Base-by-base conservation (phyloP, 78 protist genomes). In the Dictyostelium purpureum region DNA sequence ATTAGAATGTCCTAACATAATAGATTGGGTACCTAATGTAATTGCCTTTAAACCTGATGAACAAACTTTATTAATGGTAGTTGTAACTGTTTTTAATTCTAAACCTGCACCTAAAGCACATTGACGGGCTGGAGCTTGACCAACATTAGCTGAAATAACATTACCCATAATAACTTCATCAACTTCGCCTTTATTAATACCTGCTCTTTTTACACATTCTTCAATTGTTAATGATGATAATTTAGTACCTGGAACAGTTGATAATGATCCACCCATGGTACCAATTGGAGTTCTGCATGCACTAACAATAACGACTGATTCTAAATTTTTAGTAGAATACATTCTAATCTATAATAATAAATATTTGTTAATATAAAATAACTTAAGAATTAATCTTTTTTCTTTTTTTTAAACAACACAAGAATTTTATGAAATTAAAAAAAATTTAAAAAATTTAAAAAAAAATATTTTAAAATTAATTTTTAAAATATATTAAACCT, bases 21-120 rank as follows among this genome's bases (percentile, higher is more conserved):
- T 94, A 9, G 90, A 74, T 79, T 96, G 98, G 0, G 99, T 96
- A 12, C 96, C 99, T 12, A 96, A 49, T 94, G 88, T 92, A n/a
- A 98, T 63, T 6, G 99, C 54, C 96, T 98, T 98, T 97, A 98
- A 96, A 40, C 99, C 99, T 0, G 99, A 96, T 12, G 99, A 95
- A 95, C 99, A 99, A 18, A 98, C 99, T 75, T 94, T 94, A 90
- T 94, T 94, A 28, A 95, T 56, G 47, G 92, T 94, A 37, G 96
- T 94, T 11, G 79, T 74, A 28, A 87, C 59, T 6, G 81, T 88
- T 28, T 82, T 66, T 54, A 70, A 59, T 24, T 81, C 88, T 12
- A 80, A 79, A 45, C 98, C 98, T 0, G 98, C 98, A 4, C 90
- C 95, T 0, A 91, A 9, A 0, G 96, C 96, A 28, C 97, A 98